These are phyloP conservation scores for Trypanosoma congolense DNA, from an alignment of 208 protist genomes.

Conservation along the genomic window DNA sequence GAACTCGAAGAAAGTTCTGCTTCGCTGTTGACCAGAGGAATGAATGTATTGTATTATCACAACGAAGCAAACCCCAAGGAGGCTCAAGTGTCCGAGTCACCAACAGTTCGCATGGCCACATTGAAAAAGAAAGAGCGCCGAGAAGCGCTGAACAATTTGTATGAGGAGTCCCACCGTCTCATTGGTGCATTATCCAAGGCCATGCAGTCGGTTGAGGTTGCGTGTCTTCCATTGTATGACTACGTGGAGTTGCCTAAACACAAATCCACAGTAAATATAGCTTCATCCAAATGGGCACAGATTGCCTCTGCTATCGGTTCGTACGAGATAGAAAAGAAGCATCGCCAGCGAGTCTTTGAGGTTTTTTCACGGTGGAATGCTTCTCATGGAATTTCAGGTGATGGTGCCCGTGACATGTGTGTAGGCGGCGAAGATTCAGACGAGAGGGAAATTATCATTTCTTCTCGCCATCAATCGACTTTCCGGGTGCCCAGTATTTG, in stretches of 20 bases:
- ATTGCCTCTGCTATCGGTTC: conserved; percentile 65
- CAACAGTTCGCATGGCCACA: conserved; percentile 42
- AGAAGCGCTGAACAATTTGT: conserved; percentile 39
- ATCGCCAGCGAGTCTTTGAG: conserved; percentile 70
- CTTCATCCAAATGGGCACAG: conserved; percentile 54
- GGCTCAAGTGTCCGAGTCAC: conserved; percentile 14
- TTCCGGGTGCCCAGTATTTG: too few relatives aligned
- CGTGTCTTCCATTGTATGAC: conserved; percentile 66
- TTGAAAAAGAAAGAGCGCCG: conserved; percentile 39
- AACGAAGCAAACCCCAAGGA: not conserved
- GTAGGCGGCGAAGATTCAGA: too few relatives aligned
- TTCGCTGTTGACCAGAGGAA: conserved; percentile 38
- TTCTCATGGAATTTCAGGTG: too few relatives aligned
- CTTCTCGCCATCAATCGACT: too few relatives aligned
- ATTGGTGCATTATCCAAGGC: conserved; percentile 41
- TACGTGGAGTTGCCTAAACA: conserved; percentile 46
- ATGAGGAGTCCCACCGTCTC: conserved; percentile 54
- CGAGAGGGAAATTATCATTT: too few relatives aligned
- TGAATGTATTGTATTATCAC: conserved; percentile 37
- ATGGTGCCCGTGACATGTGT: too few relatives aligned
- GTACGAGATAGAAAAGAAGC: conserved; percentile 61
- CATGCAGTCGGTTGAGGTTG: conserved; percentile 45
- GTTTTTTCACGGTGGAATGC: conserved; percentile 72
- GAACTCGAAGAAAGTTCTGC: conserved; percentile 67
- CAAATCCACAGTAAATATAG: conserved; percentile 50